phyloP scores from a whole-genome alignment of 306 rosid species.

The Corylus avellana region DNA sequence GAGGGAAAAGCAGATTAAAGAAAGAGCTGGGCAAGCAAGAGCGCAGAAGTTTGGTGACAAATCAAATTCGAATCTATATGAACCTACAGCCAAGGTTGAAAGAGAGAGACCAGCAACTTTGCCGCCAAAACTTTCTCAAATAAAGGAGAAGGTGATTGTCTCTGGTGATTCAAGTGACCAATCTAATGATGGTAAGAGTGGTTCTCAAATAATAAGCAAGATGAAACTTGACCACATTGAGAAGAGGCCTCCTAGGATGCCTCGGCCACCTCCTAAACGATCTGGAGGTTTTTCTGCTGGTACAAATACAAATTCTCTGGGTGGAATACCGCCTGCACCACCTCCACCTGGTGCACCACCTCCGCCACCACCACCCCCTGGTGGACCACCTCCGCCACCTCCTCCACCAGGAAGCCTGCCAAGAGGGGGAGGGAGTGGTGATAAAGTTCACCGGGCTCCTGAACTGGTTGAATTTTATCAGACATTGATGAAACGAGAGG shows the following conservation, averaged over 20 bases:
- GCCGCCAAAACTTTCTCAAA: constrained; percentile 69
- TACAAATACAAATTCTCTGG: constrained; percentile 47
- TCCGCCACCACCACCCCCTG: constrained; percentile 49
- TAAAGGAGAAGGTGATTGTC: constrained; percentile 71
- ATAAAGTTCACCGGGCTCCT: constrained; percentile 89
- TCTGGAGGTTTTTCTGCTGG: constrained; percentile 41
- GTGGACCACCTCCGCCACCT: constrained; percentile 90
- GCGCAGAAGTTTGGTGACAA: constrained; percentile 66
- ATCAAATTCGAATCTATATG: constrained; percentile 42
- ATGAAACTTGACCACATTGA: constrained; percentile 83
- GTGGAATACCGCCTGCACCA: constrained; percentile 55
- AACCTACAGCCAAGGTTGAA: constrained; percentile 43
- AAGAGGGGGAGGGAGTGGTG: constrained; percentile 62
- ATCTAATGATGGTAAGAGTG: constrained; percentile 55
- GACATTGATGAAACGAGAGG: constrained; percentile 92
- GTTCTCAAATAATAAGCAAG: constrained; percentile 67
- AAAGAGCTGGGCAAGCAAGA: constrained; percentile 87
- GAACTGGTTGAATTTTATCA: constrained; percentile 92
- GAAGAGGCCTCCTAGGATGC: constrained; percentile 84
- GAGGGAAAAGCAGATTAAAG: constrained; percentile 80
- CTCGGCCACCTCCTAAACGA: constrained; percentile 85
- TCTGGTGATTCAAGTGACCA: constrained; percentile 52
- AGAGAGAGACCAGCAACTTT: constrained; percentile 50
- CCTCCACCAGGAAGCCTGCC: constrained; percentile 87
- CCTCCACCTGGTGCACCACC: constrained; percentile 74